Percentiles rank a stretch among this genome's conserved stretches.
Evolutionary conservation across 805 yeast genomes (phyloP).

Genomic region (Candida nitratophila): DNA sequence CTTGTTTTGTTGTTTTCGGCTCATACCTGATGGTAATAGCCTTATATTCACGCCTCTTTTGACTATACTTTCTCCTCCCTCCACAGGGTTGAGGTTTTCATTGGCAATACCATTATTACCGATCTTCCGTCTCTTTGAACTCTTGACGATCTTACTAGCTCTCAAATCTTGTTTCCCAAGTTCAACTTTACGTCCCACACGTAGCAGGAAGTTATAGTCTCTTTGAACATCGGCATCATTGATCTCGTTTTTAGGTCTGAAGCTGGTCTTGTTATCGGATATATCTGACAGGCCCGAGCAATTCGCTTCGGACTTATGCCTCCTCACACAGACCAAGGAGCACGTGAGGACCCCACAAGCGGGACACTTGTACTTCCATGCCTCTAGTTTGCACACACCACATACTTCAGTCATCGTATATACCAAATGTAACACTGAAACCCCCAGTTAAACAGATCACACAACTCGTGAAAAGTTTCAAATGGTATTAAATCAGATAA

Average conservation of each 20-base stretch:
- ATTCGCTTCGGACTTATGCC: constrained; percentile 53
- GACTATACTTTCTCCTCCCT: constrained; percentile 15
- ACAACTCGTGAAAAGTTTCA: too few species aligned
- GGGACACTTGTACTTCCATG: constrained; percentile 63
- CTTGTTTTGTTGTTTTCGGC: constrained; percentile 53
- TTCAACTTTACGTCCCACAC: constrained; percentile 52
- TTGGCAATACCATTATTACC: not conserved
- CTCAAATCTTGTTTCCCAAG: constrained; percentile 49
- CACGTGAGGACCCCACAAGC: constrained; percentile 66
- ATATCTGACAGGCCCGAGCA: constrained; percentile 63
- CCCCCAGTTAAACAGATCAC: too few species aligned
- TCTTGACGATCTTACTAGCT: constrained; percentile 34
- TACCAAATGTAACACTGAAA: too few species aligned
- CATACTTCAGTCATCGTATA: not conserved
- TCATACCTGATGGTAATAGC: constrained; percentile 68
- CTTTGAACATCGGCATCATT: constrained; percentile 54
- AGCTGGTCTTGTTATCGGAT: constrained; percentile 36
- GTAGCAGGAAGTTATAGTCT: constrained; percentile 71
- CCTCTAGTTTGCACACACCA: not conserved
- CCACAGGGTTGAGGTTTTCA: too few species aligned
- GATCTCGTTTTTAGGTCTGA: constrained; percentile 42
- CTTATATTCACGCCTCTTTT: constrained; percentile 63
- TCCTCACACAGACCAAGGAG: constrained; percentile 59
- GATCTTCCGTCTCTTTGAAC: constrained; percentile 6
- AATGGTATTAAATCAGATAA: too few species aligned